Base-by-base conservation (phyloP, 2,329 filamentous ascomycete genomes). In the Hymenoscyphus fructigenus region DNA sequence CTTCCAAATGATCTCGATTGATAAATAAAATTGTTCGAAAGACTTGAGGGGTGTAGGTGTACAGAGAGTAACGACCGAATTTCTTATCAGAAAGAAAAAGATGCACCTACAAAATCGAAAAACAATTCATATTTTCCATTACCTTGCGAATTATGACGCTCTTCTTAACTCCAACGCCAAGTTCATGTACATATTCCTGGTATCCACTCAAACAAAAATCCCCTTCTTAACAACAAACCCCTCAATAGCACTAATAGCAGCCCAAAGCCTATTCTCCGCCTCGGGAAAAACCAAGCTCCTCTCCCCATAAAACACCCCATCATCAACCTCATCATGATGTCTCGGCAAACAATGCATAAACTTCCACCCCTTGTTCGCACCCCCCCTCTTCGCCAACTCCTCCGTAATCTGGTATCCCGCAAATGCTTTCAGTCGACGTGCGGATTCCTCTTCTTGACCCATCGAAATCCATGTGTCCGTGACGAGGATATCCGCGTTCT, bases 401-500 rank as follows among this genome's bases (percentile, higher is more conserved):
- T 88, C 85, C 2, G 94, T 97, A 74, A 99, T 91, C 77, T 97
- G 94, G 79, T 93, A 99, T 15, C 94, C 93, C 34, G 85, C 84
- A 76, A 99, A 99, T 1, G 88, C 92, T 75, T 89, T 86, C 66
- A 97, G 77, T 60, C 92, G 84, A 82, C 90, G 90, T 70, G 88
- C 83, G 47, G 88, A 83, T 78, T 99, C 95, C 64, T 86, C 87
- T 78, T 99, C 95, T 79, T 98, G 94, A 57, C 95, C 95, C 95
- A 99, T 99, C 1, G 92, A 96, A 36, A 99, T 86, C 95, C 95
- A 99, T 0, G 95, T 99, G 75, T 99, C 95, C 0, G 95, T 99
- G 26, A 98, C 93, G 65, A 99, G 82, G 61, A 98, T 85, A 76
- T 99, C 90, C 2, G 95, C 94, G 69, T 89, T 82, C 80, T 91